A percentile compares a stretch with the other conserved stretches of the same genome.
Conservation (phyloP, 164 flowering plant genomes). For the Annona squamosa region DNA sequence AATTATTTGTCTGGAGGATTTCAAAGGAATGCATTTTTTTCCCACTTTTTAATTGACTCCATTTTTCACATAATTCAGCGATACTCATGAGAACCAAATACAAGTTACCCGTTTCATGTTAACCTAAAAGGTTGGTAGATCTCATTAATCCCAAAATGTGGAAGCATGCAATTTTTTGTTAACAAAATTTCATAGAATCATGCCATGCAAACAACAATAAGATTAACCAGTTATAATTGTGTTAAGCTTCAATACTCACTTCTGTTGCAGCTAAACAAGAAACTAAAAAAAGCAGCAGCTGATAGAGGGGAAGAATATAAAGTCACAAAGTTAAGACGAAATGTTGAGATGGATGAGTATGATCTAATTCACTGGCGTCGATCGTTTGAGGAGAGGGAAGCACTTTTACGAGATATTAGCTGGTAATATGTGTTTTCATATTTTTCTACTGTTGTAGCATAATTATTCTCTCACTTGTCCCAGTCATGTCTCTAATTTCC, state of each 20-base stretch:
- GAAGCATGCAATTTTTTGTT: not conserved
- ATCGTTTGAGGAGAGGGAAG: constrained; percentile 92
- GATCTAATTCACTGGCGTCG: constrained; percentile 93
- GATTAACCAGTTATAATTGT: not conserved
- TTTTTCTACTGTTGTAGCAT: no score
- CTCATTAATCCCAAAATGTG: not conserved
- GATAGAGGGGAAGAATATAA: constrained; percentile 72
- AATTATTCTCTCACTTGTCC: no score
- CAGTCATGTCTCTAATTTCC: no score
- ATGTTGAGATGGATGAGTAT: constrained; percentile 94
- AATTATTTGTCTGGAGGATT: no score
- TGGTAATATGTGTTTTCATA: constrained; percentile 31
- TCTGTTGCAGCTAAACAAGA: constrained; percentile 48
- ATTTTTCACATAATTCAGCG: no score
- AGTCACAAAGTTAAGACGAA: constrained; percentile 62
- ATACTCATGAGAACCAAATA: no score
- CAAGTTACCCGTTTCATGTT: not conserved
- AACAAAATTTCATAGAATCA: not conserved
- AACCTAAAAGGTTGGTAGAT: not conserved
- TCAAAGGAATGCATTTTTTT: no score
- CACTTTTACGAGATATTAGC: constrained; percentile 86
- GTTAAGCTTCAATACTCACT: not conserved
- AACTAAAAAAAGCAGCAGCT: constrained; percentile 51
- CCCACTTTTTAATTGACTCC: no score
- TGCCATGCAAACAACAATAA: not conserved